Base-by-base conservation (phyloP, 371 early-diverging fungal species). In the Encephalitozoon hellem region DNA sequence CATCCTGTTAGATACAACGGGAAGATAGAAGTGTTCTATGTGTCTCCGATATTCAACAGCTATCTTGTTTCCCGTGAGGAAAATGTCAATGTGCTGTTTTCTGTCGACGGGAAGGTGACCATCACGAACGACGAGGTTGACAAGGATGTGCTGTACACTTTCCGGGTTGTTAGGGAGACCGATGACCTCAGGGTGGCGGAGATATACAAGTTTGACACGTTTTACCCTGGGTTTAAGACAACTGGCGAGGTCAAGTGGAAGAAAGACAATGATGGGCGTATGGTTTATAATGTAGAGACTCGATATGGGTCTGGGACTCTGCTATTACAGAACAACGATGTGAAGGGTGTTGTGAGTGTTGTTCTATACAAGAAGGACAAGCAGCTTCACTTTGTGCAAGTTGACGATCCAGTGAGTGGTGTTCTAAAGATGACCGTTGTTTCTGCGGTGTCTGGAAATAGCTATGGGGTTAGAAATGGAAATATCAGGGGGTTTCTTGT, bases 31-130 rank as follows among this genome's bases (percentile, higher is more conserved):
- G 52, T 77, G 34, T 75, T 81, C 30, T 81, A 75, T 73, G 21
- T 32, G 39, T 26, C 30, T 1, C n/a, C 68, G 9, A 74, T 81
- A 32, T 75, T 81, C 51, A 81, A 81, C 51, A 77, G 69, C 12
- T 81, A 59, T 74, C 43, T 81, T 34, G 51, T 67, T 8, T n/a
- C 42, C 30, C 52, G 12, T 2, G 74, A 77, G 39, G 76, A 81
- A 28, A 55, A 71, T 34, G 59, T 71, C 12, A 66, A 11, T 38
- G 59, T 71, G 23, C 53, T 77, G 21, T 70, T 51, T 65, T 23
- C 42, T 32, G 30, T 9, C 1, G 75, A 75, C 34, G 47, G 59
- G 2, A 78, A 77, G 69, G 15, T 65, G 8, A 81, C 77, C 2
- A 71, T 77, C 23, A 77, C 63, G 3, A 63, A 70, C 38, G 43